A percentile compares a stretch with the other conserved stretches of the same genome.
Conservation (phyloP, 2,329 filamentous ascomycete species). For the Chaetomium globosum region DNA sequence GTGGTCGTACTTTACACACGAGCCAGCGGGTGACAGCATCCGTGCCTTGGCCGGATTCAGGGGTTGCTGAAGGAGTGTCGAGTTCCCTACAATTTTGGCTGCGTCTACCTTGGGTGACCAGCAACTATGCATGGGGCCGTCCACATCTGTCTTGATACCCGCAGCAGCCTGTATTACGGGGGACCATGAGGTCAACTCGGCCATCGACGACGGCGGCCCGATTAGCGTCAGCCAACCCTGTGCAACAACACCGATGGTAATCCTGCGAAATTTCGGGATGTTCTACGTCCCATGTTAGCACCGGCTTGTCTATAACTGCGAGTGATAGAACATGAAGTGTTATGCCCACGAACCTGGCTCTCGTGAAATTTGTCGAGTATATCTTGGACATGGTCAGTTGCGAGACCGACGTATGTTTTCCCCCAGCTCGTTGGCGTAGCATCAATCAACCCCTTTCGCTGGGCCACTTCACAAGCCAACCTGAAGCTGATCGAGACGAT, state of each 20-base stretch:
- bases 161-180: not conserved
- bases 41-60: constrained; percentile 3
- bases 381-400: constrained; percentile 1
- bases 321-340: not conserved
- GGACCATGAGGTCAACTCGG: not conserved
- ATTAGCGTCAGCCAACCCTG: constrained; percentile 5
- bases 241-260: not conserved
- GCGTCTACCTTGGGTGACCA: constrained; percentile 1
- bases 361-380: constrained; percentile 11
- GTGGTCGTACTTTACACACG: not conserved
- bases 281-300: not conserved
- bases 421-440: constrained; percentile 2
- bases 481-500: constrained; percentile 11
- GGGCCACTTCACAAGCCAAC: constrained; percentile 5
- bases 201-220: constrained; percentile 1
- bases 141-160: not conserved
- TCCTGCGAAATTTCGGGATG: not conserved
- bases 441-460: constrained; percentile 2
- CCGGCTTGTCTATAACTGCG: not conserved
- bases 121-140: constrained; percentile 9
- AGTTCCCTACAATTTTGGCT: not conserved
- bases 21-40: not conserved
- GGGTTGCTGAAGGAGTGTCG: constrained; percentile 4
- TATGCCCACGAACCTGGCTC: not conserved
- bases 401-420: constrained; percentile 1